Base-by-base conservation (phyloP, 1,139 yeast species). In the Debaryomyces udenii region DNA sequence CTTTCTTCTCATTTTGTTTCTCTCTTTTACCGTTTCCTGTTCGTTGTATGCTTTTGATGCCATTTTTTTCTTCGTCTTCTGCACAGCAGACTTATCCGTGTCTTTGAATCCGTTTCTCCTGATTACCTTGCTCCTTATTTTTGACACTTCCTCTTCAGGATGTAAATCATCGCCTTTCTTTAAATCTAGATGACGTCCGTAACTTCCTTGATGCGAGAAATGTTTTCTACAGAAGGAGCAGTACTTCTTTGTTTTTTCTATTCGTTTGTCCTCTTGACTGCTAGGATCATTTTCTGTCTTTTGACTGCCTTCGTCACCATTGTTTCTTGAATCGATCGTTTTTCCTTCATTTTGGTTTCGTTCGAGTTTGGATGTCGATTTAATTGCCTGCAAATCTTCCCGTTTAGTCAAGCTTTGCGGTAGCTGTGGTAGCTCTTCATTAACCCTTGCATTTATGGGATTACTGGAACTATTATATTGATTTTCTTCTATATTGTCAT, bases 151-250 rank as follows among this genome's bases (percentile, higher is more conserved):
- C 4, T 50, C 49, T 5, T 27, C 10, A 1, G 61, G 61, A 37
- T 56, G 61, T 16, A 48, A 23, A 2, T 39, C 30, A 40, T 56
- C 60, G 4, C 61, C 61, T 33, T 52, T 55, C 35, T 51, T 53
- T 10, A 45, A 31, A 36, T 56, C 58, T 26, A 56, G 42, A 44
- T 56, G 61, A 22, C 59, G 41, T 4, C 52, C 51, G 24, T 51
- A 44, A 3, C 55, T 47, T 3, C 58, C 56, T 26, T 48, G 45
- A 22, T 52, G 55, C 9, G 50, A 46, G 40, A 56, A 56, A 22
- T 41, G 44, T 33, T 49, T 45, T 13, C 45, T 37, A 38, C 61
- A 56, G 40, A 47, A 55, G n/a, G 16, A 46, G 40, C 61, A 56
- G 15, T 13, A 28, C 15, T 20, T 37, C 17, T 36, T 40, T 2